Conservation (phyloP, 441 rosid genomes). For the Dalechampia spathulata region DNA sequence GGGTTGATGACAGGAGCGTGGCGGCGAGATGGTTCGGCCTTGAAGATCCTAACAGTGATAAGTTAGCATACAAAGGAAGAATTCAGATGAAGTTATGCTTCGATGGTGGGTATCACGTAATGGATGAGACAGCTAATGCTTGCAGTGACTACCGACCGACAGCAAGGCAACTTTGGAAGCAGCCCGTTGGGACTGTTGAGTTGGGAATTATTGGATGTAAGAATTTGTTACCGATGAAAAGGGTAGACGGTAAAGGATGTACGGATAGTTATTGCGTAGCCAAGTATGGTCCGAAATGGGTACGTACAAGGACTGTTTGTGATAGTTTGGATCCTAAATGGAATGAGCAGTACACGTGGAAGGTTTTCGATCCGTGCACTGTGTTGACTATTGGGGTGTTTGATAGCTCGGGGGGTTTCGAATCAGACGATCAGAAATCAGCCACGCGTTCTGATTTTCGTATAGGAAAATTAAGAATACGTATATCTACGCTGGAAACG, state of each 20-base stretch:
- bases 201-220: conserved; percentile 79
- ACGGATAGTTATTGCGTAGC: conserved; percentile 88
- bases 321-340: conserved; percentile 90
- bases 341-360: conserved; percentile 99
- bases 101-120: conserved; percentile 94
- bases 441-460: conserved; percentile 37
- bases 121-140: conserved; percentile 88
- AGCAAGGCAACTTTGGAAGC: conserved; percentile 90
- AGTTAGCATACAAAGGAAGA: conserved; percentile 38
- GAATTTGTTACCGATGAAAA: conserved; percentile 72
- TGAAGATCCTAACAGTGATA: conserved; percentile 35
- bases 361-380: conserved; percentile 83
- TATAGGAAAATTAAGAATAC: conserved; percentile 70
- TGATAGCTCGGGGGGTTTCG: conserved; percentile 61
- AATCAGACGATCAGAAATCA: conserved; percentile 25
- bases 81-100: conserved; percentile 60
- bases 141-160: conserved; percentile 91
- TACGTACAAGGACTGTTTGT: conserved; percentile 67
- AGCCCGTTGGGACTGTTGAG: conserved; percentile 68
- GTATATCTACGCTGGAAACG: conserved; percentile 69
- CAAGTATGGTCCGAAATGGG: conserved; percentile 93
- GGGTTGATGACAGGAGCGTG: conserved; percentile 66
- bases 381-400: conserved; percentile 71
- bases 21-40: conserved; percentile 56
- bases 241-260: conserved; percentile 53